These are phyloP conservation scores for Bauhinia variegata DNA, from an alignment of 306 rosid species.

Conservation along the genomic window DNA sequence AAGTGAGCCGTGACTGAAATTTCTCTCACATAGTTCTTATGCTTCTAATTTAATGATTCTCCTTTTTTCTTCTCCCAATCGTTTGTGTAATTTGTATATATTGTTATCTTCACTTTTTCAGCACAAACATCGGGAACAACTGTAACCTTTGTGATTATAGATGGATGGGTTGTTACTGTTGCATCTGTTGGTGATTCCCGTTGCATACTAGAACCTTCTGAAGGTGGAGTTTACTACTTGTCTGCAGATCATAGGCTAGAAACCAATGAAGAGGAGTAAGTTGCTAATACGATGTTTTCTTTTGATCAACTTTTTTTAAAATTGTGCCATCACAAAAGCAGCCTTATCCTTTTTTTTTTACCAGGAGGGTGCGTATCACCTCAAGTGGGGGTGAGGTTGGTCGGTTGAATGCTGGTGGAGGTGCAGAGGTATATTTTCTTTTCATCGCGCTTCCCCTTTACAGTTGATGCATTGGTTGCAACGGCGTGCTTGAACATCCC, in stretches of 20 bases:
- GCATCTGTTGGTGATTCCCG: constrained; percentile 99
- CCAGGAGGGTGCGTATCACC: constrained; percentile 88
- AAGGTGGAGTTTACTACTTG: constrained; percentile 83
- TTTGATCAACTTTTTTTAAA: constrained; percentile 25
- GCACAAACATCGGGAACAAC: constrained; percentile 95
- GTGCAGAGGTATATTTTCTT: constrained; percentile 76
- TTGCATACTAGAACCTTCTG: constrained; percentile 87
- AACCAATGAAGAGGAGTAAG: constrained; percentile 95
- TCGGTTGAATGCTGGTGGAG: constrained; percentile 98
- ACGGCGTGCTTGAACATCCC: too few species aligned
- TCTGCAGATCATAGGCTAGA: constrained; percentile 99
- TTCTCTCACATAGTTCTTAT: not conserved
- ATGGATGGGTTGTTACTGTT: constrained; percentile 96
- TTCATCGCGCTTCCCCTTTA: not conserved
- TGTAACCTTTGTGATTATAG: constrained; percentile 91
- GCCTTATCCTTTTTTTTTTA: constrained; percentile 32
- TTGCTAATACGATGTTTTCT: constrained; percentile 20
- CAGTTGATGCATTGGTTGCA: too few species aligned
- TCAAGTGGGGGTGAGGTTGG: constrained; percentile 98
- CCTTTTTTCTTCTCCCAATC: not conserved
- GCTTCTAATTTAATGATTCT: constrained; percentile 4
- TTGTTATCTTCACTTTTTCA: constrained; percentile 37
- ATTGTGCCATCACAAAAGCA: constrained; percentile 19
- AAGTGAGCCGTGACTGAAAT: constrained; percentile 5
- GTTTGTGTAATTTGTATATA: constrained; percentile 19